These are phyloP conservation scores for Colletotrichum graminicola DNA, from an alignment of 2,329 filamentous ascomycete species.

Conservation along the genomic window DNA sequence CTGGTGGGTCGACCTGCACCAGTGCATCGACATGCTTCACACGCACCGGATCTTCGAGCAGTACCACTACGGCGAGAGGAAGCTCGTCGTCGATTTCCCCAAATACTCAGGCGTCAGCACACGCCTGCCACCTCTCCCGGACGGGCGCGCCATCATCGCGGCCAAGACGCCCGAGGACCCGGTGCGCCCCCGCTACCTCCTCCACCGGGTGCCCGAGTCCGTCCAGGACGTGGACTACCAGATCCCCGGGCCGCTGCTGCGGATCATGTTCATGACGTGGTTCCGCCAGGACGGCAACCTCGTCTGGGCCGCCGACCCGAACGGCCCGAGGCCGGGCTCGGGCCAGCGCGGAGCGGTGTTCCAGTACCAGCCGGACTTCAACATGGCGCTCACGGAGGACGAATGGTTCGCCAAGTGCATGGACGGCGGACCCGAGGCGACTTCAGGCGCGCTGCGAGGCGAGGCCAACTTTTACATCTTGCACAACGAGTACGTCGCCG, in stretches of 20 bases:
- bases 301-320: constrained; percentile 29
- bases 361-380: constrained; percentile 43
- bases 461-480: constrained; percentile 41
- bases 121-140: constrained; percentile 47
- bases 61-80: constrained; percentile 49
- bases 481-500: constrained; percentile 28
- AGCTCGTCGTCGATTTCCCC: constrained; percentile 47
- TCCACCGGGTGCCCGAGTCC: constrained; percentile 41
- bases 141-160: constrained; percentile 29
- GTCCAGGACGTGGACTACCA: constrained; percentile 47
- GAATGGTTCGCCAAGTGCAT: constrained; percentile 52
- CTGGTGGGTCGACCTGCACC: constrained; percentile 49
- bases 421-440: constrained; percentile 42
- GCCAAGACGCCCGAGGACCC: not conserved
- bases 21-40: constrained; percentile 51
- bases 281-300: constrained; percentile 38
- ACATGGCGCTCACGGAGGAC: constrained; percentile 53
- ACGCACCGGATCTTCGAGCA: constrained; percentile 52
- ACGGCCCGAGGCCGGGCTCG: constrained; percentile 14
- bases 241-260: constrained; percentile 37
- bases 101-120: constrained; percentile 44
- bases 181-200: constrained; percentile 36
- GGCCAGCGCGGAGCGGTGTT: constrained; percentile 18
- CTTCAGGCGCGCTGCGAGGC: constrained; percentile 22
- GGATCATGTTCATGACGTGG: constrained; percentile 33